These are phyloP conservation scores for Rhizopogon vulgaris DNA, from an alignment of 768 basidiomycete genomes.

Conservation along the genomic window DNA sequence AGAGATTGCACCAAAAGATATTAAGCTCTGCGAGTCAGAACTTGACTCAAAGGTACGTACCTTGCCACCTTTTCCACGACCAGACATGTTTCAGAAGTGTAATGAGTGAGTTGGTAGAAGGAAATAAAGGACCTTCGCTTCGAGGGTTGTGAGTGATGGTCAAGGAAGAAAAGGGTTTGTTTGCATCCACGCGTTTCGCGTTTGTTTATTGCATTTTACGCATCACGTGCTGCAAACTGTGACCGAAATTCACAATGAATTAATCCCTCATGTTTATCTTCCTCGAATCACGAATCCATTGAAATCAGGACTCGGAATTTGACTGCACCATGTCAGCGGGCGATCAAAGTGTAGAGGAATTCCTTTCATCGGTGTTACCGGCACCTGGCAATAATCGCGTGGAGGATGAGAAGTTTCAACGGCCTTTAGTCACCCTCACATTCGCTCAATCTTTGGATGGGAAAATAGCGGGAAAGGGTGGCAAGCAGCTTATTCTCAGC, in stretches of 20 bases:
- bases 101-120: neutral
- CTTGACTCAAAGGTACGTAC: constrained; percentile 8
- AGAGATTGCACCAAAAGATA: neutral
- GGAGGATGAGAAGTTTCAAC: constrained; percentile 13
- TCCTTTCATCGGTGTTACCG: constrained; percentile 25
- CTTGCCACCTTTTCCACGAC: constrained; percentile 84
- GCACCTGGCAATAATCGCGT: neutral
- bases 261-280: too few species aligned
- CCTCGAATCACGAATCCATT: too few species aligned
- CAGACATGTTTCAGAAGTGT: constrained; percentile 51
- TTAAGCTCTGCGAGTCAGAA: neutral
- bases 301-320: too few species aligned
- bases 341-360: constrained; percentile 2
- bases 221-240: neutral
- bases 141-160: neutral
- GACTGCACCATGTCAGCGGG: neutral
- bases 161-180: neutral
- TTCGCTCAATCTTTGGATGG: constrained; percentile 86
- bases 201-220: neutral
- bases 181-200: neutral
- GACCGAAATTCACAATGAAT: too few species aligned
- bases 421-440: constrained; percentile 71
- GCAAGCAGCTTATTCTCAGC: constrained; percentile 75
- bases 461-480: constrained; percentile 73
- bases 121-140: neutral